phyloP scores from a whole-genome alignment of 1,139 yeast genomes.

The Lodderomyces elongisporus region DNA sequence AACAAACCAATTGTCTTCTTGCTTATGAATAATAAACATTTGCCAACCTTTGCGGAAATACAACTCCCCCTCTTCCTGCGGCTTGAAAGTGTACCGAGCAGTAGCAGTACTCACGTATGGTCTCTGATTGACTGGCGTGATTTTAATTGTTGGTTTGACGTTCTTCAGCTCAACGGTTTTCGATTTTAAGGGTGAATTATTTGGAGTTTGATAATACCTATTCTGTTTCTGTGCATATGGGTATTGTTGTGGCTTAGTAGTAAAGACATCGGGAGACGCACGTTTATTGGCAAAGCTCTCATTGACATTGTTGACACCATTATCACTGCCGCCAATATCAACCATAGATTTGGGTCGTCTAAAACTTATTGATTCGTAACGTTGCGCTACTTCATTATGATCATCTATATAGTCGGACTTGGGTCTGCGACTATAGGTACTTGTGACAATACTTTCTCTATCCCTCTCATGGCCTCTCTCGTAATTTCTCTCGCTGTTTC shows the following conservation, averaged over 20 bases:
- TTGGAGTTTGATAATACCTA: background rate
- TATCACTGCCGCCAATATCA: conserved; percentile 1
- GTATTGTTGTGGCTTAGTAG: conserved; percentile 1
- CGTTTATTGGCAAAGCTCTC: too few relatives aligned
- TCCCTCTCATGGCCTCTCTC: too few relatives aligned
- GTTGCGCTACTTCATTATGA: conserved; percentile 33
- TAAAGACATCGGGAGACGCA: background rate
- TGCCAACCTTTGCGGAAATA: conserved; percentile 69
- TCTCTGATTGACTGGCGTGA: conserved; percentile 39
- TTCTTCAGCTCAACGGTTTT: background rate
- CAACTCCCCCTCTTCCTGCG: conserved; percentile 77
- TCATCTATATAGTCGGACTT: conserved; percentile 33
- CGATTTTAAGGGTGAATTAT: background rate
- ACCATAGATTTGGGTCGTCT: conserved; percentile 43
- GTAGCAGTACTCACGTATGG: conserved; percentile 55
- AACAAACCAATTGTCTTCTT: conserved; percentile 89
- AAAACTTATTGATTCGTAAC: conserved; percentile 28
- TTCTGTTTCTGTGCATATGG: background rate
- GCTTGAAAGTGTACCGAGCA: conserved; percentile 69
- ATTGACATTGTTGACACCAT: too few relatives aligned
- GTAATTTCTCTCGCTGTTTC: too few relatives aligned
- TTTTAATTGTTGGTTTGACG: conserved; percentile 9
- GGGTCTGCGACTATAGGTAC: conserved; percentile 6
- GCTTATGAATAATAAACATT: conserved; percentile 65
- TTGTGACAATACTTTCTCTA: conserved; percentile 10